Evolutionary conservation across 768 basidiomycete genomes (phyloP), one percentile per base, ranked within the genome.

Genomic region (Amanita muscaria): DNA sequence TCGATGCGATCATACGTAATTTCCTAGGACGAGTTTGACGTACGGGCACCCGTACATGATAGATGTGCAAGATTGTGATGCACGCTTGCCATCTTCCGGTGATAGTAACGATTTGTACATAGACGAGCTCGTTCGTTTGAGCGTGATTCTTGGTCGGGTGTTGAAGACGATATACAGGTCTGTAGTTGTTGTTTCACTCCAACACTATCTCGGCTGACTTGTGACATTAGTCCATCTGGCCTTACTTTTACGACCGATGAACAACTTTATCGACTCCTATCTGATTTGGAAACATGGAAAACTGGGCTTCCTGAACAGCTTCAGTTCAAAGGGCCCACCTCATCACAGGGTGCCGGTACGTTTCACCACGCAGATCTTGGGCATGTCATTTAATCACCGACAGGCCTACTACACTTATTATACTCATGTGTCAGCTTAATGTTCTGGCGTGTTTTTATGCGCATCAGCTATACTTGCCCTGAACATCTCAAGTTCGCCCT

Each of bases 381-480:
- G 27, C 32, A 23, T 21, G 23, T 25, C 38, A 42, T 21, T 53
- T 51, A 36, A 50, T 23, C 41, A 25, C 43, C 21, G 18, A 45
- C 53, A 88, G 93, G 94, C 32, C 68, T 96, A 44, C 69, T 99
- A 18, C 92, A 96, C 62, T 63, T 97, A 42, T 71, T 90, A 31
- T 92, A 88, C 60, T 77, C 86, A 23, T 90, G 88, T 57, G 81
- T 97, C 34, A 83, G 81, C 53, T 96, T 98, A 80, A 87, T 98
- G 62, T 93, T 96, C 65, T 96, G 90, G 82, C 84, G 94, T 40
- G 91, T 96, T 24, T 98, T 97, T 69, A 93, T 97, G 89, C 79
- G 94, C 41, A 90, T 97, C 63, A 91, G 88, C 47, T 98, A 96
- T 66, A 74, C 80, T 15, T 87, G 88, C 57, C 92, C 94, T 7